These are phyloP conservation scores for Obelidium mucronatum DNA, from an alignment of 192 early-diverging fungal genomes.

Conservation along the genomic window DNA sequence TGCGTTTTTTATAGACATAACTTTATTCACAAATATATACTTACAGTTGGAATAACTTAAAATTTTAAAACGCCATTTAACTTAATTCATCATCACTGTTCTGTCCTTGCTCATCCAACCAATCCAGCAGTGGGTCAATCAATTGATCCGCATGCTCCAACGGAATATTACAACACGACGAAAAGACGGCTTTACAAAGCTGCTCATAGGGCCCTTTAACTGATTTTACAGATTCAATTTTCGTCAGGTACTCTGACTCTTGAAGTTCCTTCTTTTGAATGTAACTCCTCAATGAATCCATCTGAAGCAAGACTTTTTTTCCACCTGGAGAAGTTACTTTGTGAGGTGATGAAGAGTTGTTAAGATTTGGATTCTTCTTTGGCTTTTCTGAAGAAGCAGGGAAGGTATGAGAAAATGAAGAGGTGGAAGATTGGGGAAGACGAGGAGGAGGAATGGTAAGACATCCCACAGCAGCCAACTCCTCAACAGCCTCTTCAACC, in stretches of 20 bases:
- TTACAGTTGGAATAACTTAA: no score
- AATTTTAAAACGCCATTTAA: not conserved
- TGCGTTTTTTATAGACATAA: not conserved
- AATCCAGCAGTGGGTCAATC: slow-evolving; percentile 75
- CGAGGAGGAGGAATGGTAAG: not conserved
- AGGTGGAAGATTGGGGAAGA: no score
- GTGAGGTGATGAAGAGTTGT: no score
- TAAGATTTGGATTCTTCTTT: no score
- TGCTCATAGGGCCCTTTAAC: slow-evolving; percentile 54
- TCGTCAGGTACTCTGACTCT: not conserved
- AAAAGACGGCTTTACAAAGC: slow-evolving; percentile 84
- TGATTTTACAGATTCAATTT: slow-evolving; percentile 34
- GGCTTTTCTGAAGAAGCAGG: no score
- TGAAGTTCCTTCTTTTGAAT: not conserved
- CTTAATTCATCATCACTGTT: slow-evolving; percentile 15
- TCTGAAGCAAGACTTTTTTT: slow-evolving; percentile 34
- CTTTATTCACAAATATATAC: not conserved
- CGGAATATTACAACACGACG: slow-evolving; percentile 83
- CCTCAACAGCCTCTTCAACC: no score
- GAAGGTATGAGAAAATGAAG: no score
- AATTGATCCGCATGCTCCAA: slow-evolving; percentile 80
- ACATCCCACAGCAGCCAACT: not conserved
- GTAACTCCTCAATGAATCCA: slow-evolving; percentile 54
- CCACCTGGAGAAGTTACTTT: no score
- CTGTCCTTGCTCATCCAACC: slow-evolving; percentile 61